A percentile compares a stretch with the other conserved stretches of the same genome.
Conservation (phyloP, 2,329 filamentous ascomycete genomes). For the Aspergillus sp. region DNA sequence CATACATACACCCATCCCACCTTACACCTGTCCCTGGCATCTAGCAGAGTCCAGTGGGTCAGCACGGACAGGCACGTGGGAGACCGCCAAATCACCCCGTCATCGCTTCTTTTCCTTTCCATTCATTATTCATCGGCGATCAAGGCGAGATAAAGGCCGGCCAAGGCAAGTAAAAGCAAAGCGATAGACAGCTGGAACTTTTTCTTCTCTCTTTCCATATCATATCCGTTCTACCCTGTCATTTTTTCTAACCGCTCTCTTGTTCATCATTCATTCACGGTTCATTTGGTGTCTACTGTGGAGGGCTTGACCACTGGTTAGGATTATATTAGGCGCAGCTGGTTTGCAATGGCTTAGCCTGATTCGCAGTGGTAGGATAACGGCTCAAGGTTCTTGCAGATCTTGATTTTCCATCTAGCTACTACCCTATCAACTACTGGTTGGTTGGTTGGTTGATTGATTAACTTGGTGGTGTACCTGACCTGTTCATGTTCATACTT, state of each 20-base stretch:
- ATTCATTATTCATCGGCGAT: not conserved
- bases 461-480: not conserved
- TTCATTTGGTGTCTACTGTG: too few species aligned
- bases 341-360: too few species aligned
- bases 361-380: too few species aligned
- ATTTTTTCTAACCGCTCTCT: not conserved
- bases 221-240: not conserved
- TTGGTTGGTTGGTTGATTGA: not conserved
- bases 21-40: not conserved
- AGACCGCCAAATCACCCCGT: not conserved
- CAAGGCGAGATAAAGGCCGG: not conserved
- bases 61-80: not conserved
- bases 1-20: not conserved
- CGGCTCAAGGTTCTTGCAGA: too few species aligned
- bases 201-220: not conserved
- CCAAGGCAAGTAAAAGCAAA: not conserved
- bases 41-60: not conserved
- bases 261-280: not conserved
- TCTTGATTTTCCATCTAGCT: too few species aligned
- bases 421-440: not conserved
- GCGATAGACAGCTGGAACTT: slow-evolving; percentile 2
- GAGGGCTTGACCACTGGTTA: too few species aligned
- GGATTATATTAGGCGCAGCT: too few species aligned
- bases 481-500: not conserved
- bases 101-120: slow-evolving; percentile 4